Percentiles rank a stretch among this genome's conserved stretches.
Evolutionary conservation across 768 basidiomycete genomes (phyloP).

Genomic region (Tricholoma bakamatsutake): DNA sequence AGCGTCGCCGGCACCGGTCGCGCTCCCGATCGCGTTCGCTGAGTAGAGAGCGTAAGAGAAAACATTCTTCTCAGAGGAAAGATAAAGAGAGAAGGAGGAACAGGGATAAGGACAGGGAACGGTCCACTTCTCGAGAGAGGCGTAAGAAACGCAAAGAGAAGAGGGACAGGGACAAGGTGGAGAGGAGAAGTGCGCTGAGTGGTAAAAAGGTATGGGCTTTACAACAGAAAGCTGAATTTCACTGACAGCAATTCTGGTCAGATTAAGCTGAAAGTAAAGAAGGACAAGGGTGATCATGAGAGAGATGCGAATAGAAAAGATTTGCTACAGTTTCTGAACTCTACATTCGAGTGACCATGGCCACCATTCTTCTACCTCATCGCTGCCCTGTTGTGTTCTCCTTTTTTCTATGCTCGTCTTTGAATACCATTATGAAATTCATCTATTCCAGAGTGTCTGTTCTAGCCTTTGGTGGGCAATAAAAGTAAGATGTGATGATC

Average conservation of each 20-base stretch:
- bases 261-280: conserved; percentile 21
- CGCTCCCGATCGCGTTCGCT: conserved; percentile 5
- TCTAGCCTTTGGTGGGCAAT: background rate
- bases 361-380: background rate
- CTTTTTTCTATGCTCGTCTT: background rate
- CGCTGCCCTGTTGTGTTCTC: background rate
- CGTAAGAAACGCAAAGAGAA: conserved; percentile 14
- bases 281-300: conserved; percentile 19
- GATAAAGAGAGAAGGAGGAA: conserved; percentile 3
- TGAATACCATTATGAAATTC: background rate
- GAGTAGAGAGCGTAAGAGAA: conserved; percentile 2
- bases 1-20: conserved; percentile 8
- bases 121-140: conserved; percentile 10
- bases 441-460: background rate
- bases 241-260: background rate
- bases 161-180: conserved; percentile 12
- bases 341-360: conserved; percentile 13
- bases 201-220: conserved; percentile 15
- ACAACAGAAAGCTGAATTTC: background rate
- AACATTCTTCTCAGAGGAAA: conserved; percentile 1
- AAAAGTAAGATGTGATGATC: background rate
- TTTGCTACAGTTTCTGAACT: conserved; percentile 17
- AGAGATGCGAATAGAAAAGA: conserved; percentile 18
- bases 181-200: conserved; percentile 17
- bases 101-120: conserved; percentile 3